phyloP scores from a whole-genome alignment of 345 rosid species.

The Arabis alpina region DNA sequence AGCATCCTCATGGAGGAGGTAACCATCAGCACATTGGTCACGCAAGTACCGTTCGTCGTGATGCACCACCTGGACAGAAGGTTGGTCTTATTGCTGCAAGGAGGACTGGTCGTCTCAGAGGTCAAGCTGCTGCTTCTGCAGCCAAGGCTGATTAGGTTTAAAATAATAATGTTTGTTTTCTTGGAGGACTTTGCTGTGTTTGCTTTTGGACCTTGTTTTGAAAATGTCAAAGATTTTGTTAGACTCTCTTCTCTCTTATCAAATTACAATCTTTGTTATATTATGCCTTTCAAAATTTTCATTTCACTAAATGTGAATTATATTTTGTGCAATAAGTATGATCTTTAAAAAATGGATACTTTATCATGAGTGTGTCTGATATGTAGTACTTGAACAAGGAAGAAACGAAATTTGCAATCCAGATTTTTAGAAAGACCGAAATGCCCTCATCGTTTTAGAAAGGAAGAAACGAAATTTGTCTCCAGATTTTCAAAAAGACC shows the following conservation, averaged over 20 bases:
- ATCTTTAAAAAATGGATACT: no score
- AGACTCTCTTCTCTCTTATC: not conserved
- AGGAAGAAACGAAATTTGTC: no score
- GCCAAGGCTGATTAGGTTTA: constrained; percentile 65
- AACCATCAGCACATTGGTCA: constrained; percentile 84
- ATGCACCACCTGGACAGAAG: constrained; percentile 78
- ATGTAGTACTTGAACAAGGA: no score
- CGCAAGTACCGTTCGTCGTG: constrained; percentile 70
- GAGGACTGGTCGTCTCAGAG: constrained; percentile 79
- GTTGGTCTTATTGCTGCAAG: constrained; percentile 82
- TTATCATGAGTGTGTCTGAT: no score
- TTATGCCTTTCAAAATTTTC: not conserved
- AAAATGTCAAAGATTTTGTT: constrained; percentile 17
- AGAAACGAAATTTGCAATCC: no score
- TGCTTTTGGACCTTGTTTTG: constrained; percentile 23
- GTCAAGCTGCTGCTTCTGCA: constrained; percentile 77
- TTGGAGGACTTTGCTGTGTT: constrained; percentile 15
- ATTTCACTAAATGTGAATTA: not conserved
- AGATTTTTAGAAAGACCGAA: no score
- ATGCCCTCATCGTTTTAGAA: no score
- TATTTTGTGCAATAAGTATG: no score
- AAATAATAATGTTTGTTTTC: not conserved
- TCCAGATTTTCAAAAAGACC: no score
- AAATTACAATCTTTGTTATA: not conserved
- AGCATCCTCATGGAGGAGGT: constrained; percentile 90